phyloP scores from a whole-genome alignment of 352 stramenopile species.

The Pythium biforme region DNA sequence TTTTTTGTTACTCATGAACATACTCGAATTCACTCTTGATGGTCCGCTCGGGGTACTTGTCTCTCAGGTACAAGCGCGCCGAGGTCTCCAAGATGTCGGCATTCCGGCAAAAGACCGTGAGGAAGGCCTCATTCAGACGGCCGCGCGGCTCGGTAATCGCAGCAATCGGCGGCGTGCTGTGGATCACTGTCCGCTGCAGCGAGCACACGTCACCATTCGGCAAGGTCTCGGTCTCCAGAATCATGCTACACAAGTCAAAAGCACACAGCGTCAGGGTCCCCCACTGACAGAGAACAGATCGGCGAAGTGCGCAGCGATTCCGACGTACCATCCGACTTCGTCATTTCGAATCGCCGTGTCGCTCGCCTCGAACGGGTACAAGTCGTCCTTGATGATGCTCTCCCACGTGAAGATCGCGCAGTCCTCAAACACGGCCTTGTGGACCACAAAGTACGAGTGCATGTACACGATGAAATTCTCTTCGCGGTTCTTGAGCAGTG shows the following conservation, averaged over 20 bases:
- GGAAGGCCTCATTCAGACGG: constrained; percentile 75
- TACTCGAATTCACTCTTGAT: constrained; percentile 29
- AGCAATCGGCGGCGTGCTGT: constrained; percentile 62
- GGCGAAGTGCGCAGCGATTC: no score
- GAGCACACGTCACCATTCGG: constrained; percentile 52
- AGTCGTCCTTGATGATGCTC: constrained; percentile 58
- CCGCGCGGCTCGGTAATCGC: constrained; percentile 65
- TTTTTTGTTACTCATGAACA: constrained; percentile 10
- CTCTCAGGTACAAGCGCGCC: constrained; percentile 52
- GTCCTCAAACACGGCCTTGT: constrained; percentile 51
- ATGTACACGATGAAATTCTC: constrained; percentile 67
- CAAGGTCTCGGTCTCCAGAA: constrained; percentile 54
- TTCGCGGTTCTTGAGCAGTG: constrained; percentile 57
- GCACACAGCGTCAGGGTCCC: no score
- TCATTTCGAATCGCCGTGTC: constrained; percentile 70
- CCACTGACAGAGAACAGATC: no score
- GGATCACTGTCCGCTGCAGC: constrained; percentile 64
- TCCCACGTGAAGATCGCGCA: constrained; percentile 73
- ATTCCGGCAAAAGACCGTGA: constrained; percentile 77
- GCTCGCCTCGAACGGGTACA: constrained; percentile 60
- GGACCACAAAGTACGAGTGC: constrained; percentile 77
- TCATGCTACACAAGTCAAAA: constrained; percentile 39
- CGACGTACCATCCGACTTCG: constrained; percentile 75
- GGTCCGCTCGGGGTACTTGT: constrained; percentile 45
- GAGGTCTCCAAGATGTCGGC: constrained; percentile 71